Percentiles rank a stretch among this genome's conserved stretches.
Evolutionary conservation across 1,139 yeast genomes (phyloP).

Genomic region (Geotrichum siamense): DNA sequence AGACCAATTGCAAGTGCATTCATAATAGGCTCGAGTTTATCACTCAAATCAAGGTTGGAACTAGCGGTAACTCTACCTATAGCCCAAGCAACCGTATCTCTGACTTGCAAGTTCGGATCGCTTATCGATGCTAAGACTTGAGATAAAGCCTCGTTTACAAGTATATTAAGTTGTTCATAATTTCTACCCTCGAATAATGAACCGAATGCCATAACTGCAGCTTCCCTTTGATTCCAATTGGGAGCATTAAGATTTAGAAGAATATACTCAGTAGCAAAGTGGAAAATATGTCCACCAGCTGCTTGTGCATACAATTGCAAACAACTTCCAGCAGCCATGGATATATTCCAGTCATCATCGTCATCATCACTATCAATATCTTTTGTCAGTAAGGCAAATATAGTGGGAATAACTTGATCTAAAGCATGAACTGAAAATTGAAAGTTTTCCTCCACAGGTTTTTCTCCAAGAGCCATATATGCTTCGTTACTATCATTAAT

Average conservation of each 20-base stretch:
- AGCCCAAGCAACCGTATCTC: conserved; percentile 98
- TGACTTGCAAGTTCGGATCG: conserved; percentile 75
- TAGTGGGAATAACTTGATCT: conserved; percentile 78
- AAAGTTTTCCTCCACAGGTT: conserved; percentile 32
- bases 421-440: conserved; percentile 83
- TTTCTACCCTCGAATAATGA: conserved; percentile 95
- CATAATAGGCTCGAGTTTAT: conserved; percentile 61
- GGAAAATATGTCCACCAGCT: conserved; percentile 78
- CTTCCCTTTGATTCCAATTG: conserved; percentile 88
- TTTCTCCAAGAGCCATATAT: conserved; percentile 34
- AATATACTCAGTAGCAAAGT: conserved; percentile 77
- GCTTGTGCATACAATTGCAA: conserved; percentile 87
- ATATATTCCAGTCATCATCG: conserved; percentile 95
- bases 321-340: conserved; percentile 99
- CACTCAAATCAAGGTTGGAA: conserved; percentile 61
- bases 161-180: conserved; percentile 53
- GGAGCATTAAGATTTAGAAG: conserved; percentile 55
- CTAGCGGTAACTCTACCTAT: conserved; percentile 92
- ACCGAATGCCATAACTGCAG: conserved; percentile 98
- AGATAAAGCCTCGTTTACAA: conserved; percentile 73
- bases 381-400: conserved; percentile 68
- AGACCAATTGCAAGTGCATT: conserved; percentile 71
- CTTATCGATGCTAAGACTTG: conserved; percentile 67
- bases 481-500: conserved; percentile 64
- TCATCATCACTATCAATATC: conserved; percentile 83